Evolutionary conservation across 345 rosid species (phyloP), one percentile per base, ranked within the genome.

Genomic region (Isatis tinctoria): DNA sequence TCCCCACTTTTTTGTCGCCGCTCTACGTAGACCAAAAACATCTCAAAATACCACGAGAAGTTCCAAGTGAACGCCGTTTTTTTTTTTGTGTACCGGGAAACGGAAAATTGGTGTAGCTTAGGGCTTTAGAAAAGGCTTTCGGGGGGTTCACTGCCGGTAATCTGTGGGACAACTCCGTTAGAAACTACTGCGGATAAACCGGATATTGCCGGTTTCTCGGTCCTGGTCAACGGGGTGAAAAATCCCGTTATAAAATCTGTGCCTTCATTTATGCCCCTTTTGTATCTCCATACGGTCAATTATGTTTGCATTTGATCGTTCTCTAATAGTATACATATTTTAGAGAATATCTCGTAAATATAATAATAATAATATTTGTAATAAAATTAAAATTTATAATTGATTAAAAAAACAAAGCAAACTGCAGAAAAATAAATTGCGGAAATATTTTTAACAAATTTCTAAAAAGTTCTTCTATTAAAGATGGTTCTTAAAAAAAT

Each of bases 141-240:
- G 17, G 47, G 28, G 74, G 43, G 52, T 65, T 73, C 8, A 10
- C 28, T 80, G 87, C 86, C 79, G 86, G 85, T 82, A 51, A 63
- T 82, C 71, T 60, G 76, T 74, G 77, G 75, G 79, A 82, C 89
- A 81, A 65, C 87, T 80, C 85, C 70, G 54, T 75, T 72, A 60
- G 81, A 82, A 79, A 74, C 79, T 67, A 73, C 79, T 73, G 84
- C 89, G 77, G 70, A 70, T 78, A 58, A 41, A 83, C 86, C 56
- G 88, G 72, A n/a, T 6, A 59, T 27, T 83, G 82, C 84, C 82
- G 49, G 86, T 83, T 54, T 45, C 33, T 28, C 18, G 4, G 22
- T 1, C 66, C 43, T 74, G 22, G 64, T 65, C 60, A 52, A 80
- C 83, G 77, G 74, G 69, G 56, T 60, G 62, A 62, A 32, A 52